phyloP scores from a whole-genome alignment of 345 rosid species.

The Excoecaria agallocha region DNA sequence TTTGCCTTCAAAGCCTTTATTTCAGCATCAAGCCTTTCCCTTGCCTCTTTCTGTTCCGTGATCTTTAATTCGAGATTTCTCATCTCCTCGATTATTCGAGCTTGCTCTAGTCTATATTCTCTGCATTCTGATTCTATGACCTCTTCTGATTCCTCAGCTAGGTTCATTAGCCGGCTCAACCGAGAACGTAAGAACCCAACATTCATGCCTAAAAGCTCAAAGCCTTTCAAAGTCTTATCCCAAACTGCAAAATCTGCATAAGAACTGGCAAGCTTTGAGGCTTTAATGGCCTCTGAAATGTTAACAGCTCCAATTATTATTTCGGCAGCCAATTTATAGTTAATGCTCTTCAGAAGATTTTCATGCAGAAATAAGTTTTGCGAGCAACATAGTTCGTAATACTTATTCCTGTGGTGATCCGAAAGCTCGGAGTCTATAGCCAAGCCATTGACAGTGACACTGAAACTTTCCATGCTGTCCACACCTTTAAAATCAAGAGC shows the following conservation, averaged over 20 bases:
- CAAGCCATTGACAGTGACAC: constrained; percentile 27
- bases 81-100: constrained; percentile 27
- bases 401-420: constrained; percentile 28
- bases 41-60: constrained; percentile 22
- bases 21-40: constrained; percentile 31
- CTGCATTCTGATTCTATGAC: constrained; percentile 24
- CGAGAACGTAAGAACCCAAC: constrained; percentile 41
- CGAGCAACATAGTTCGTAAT: constrained; percentile 45
- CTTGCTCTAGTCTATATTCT: constrained; percentile 26
- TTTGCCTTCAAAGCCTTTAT: constrained; percentile 23
- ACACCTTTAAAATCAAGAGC: constrained; percentile 21
- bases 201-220: constrained; percentile 49
- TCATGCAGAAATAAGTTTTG: constrained; percentile 41
- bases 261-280: constrained; percentile 31
- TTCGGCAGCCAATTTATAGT: constrained; percentile 43
- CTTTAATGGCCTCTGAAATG: constrained; percentile 44
- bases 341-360: constrained; percentile 40
- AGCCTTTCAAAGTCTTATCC: constrained; percentile 51
- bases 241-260: constrained; percentile 36
- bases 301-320: constrained; percentile 46
- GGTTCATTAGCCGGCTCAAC: constrained; percentile 28
- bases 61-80: constrained; percentile 32
- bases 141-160: constrained; percentile 30
- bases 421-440: constrained; percentile 38
- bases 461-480: constrained; percentile 32